These are phyloP conservation scores for Capsicum chinense DNA, from an alignment of 257 asterid genomes.

Conservation along the genomic window DNA sequence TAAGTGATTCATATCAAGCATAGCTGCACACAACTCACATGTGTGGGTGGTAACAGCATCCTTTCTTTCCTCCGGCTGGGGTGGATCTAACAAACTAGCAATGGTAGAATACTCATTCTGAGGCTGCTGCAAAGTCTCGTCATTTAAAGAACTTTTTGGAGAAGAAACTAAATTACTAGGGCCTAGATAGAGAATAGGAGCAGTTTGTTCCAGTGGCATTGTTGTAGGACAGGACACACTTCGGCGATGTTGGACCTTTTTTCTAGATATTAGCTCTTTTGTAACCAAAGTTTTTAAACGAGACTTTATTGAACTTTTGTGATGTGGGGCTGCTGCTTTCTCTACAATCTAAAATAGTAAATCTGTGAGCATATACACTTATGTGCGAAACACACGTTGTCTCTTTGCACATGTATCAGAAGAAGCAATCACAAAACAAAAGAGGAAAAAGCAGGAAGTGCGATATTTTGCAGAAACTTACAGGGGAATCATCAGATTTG, in stretches of 20 bases:
- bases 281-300: conserved; percentile 63
- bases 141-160: background rate
- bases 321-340: conserved; percentile 37
- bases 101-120: conserved; percentile 31
- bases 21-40: conserved; percentile 42
- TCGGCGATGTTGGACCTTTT: conserved; percentile 59
- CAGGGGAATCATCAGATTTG: conserved; percentile 27
- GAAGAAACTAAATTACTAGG: conserved; percentile 7
- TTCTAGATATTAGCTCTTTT: conserved; percentile 56
- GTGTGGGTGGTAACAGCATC: conserved; percentile 22
- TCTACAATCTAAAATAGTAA: conserved; percentile 42
- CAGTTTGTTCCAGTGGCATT: conserved; percentile 29
- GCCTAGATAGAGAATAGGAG: conserved; percentile 32
- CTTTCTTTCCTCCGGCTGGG: conserved; percentile 30
- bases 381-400: background rate
- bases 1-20: conserved; percentile 44
- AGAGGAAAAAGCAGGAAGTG: background rate
- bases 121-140: conserved; percentile 25
- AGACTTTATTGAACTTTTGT: conserved; percentile 70
- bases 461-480: conserved; percentile 15
- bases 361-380: background rate
- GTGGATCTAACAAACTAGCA: conserved; percentile 39
- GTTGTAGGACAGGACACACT: conserved; percentile 61
- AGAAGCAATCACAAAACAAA: background rate
- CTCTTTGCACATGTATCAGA: background rate